Evolutionary conservation across 805 yeast genomes (phyloP).

Genomic region (Starmera dryadoides): DNA sequence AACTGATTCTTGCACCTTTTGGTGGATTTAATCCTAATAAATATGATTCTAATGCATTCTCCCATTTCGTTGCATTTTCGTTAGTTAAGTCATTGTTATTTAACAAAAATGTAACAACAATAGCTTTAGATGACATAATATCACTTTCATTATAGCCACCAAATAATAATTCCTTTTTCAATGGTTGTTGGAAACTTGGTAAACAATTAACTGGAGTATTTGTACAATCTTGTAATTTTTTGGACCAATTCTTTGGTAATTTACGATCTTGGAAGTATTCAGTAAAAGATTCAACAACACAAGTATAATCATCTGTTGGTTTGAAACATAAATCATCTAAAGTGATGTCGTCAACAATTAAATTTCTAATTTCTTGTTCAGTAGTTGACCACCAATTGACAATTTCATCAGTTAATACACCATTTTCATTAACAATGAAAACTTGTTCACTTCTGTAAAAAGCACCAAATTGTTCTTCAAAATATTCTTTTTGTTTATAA

Average conservation of each 20-base stretch:
- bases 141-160: constrained; percentile 46
- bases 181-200: constrained; percentile 87
- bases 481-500: constrained; percentile 55
- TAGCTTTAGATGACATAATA: constrained; percentile 57
- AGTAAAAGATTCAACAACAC: constrained; percentile 83
- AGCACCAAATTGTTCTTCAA: constrained; percentile 82
- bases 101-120: constrained; percentile 68
- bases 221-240: constrained; percentile 51
- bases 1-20: constrained; percentile 57
- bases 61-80: constrained; percentile 51
- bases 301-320: constrained; percentile 65
- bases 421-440: constrained; percentile 62
- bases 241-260: constrained; percentile 50
- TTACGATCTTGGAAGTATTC: constrained; percentile 72
- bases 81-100: constrained; percentile 41
- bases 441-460: constrained; percentile 86
- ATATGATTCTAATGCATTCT: constrained; percentile 52
- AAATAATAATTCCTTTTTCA: constrained; percentile 64
- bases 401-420: constrained; percentile 62
- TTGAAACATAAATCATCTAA: constrained; percentile 74
- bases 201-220: constrained; percentile 82
- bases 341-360: constrained; percentile 23
- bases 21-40: constrained; percentile 39
- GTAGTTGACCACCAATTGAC: constrained; percentile 86
- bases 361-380: constrained; percentile 45